phyloP scores from a whole-genome alignment of 2,329 filamentous ascomycete species.

The Shiraia sp. region DNA sequence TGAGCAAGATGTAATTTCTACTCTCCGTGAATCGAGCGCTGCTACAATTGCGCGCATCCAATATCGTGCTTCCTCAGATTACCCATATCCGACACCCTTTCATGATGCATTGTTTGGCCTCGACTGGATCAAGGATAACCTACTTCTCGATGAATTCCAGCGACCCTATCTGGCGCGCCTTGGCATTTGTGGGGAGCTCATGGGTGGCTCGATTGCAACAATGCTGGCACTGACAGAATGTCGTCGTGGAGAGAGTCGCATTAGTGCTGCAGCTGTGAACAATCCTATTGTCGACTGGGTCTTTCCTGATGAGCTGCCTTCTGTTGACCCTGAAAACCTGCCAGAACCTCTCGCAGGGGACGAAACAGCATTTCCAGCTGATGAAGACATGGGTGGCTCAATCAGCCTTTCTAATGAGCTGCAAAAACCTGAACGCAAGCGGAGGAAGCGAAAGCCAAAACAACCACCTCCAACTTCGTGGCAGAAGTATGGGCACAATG shows the following conservation, averaged over 20 bases:
- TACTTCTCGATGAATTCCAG: conserved; percentile 27
- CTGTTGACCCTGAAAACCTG: conserved; percentile 21
- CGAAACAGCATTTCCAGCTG: conserved; percentile 36
- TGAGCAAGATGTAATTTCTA: conserved; percentile 38
- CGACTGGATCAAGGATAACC: conserved; percentile 52
- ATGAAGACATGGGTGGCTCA: conserved; percentile 29
- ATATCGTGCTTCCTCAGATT: conserved; percentile 45
- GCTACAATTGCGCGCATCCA: conserved; percentile 51
- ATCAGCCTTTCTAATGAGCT: conserved; percentile 8
- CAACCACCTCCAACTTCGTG: conserved; percentile 27
- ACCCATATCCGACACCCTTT: conserved; percentile 51
- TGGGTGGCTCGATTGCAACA: conserved; percentile 53
- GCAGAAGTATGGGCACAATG: conserved; percentile 31
- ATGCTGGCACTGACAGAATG: conserved; percentile 57
- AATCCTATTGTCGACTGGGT: conserved; percentile 56
- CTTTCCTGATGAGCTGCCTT: conserved; percentile 41
- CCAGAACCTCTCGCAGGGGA: conserved; percentile 35
- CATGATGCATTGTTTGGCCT: conserved; percentile 53
- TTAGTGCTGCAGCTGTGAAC: conserved; percentile 52
- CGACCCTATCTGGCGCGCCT: conserved; percentile 37
- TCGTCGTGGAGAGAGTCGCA: conserved; percentile 42
- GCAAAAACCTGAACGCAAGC: conserved; percentile 10
- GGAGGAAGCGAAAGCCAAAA: conserved; percentile 23
- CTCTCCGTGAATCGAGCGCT: conserved; percentile 42
- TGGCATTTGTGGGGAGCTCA: conserved; percentile 53